Evolutionary conservation across 371 early-diverging fungal genomes (phyloP).

Genomic region (Rhizopus stolonifer): DNA sequence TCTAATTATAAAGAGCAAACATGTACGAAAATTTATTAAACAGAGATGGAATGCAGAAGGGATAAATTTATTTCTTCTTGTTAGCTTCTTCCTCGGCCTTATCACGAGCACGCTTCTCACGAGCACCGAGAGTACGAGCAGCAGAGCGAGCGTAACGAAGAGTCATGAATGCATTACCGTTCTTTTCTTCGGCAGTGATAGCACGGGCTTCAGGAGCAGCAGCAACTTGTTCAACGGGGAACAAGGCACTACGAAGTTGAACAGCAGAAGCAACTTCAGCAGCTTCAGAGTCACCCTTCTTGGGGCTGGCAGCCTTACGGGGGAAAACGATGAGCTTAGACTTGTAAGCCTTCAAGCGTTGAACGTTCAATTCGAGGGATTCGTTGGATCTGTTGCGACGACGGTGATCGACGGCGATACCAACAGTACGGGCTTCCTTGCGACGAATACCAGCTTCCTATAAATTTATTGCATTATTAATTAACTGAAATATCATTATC

Average conservation of each 20-base stretch:
- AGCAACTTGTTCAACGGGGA: slow-evolving; percentile 74
- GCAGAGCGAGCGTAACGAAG: slow-evolving; percentile 90
- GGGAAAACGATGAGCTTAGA: slow-evolving; percentile 94
- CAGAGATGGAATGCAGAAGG: too few species aligned
- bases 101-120: slow-evolving; percentile 79
- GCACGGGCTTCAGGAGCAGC: slow-evolving; percentile 77
- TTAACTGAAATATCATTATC: too few species aligned
- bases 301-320: slow-evolving; percentile 85
- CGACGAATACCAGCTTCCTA: slow-evolving; percentile 92
- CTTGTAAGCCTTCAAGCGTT: slow-evolving; percentile 97
- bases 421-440: slow-evolving; percentile 95
- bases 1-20: slow-evolving; percentile 1
- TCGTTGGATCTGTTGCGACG: slow-evolving; percentile 98
- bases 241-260: slow-evolving; percentile 72
- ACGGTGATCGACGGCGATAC: slow-evolving; percentile 98
- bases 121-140: slow-evolving; percentile 80
- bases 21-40: not conserved
- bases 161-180: slow-evolving; percentile 76
- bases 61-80: slow-evolving; percentile 50
- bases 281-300: slow-evolving; percentile 75
- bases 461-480: not conserved
- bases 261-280: slow-evolving; percentile 67
- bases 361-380: slow-evolving; percentile 92
- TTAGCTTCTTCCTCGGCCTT: slow-evolving; percentile 87
- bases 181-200: slow-evolving; percentile 86